phyloP scores from a whole-genome alignment of 257 asterid genomes.

The Fraxinus excelsior region DNA sequence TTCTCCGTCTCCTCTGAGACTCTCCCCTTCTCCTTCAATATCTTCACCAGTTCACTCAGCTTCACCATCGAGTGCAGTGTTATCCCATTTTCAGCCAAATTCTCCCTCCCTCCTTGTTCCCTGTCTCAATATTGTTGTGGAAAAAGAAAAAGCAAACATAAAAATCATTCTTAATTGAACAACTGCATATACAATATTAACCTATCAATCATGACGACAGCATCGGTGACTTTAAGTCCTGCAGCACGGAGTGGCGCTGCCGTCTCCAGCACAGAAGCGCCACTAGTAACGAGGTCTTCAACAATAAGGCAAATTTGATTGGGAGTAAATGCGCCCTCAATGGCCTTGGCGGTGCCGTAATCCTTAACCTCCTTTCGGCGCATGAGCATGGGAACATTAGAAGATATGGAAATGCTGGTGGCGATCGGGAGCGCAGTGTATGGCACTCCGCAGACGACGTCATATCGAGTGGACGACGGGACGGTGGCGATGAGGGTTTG shows the following conservation, averaged over 20 bases:
- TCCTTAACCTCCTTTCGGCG: constrained; percentile 95
- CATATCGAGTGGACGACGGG: constrained; percentile 62
- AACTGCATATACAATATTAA: constrained; percentile 20
- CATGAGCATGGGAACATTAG: constrained; percentile 85
- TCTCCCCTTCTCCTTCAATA: constrained; percentile 84
- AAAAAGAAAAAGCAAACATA: constrained; percentile 9
- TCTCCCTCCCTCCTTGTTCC: constrained; percentile 98
- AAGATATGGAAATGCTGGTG: constrained; percentile 65
- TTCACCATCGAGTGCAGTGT: constrained; percentile 87
- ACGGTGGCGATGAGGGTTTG: constrained; percentile 55
- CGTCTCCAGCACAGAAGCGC: constrained; percentile 90
- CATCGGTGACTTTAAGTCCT: constrained; percentile 83
- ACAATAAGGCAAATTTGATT: constrained; percentile 70
- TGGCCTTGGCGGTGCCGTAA: constrained; percentile 86
- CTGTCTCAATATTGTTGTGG: constrained; percentile 40
- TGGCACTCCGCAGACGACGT: constrained; percentile 91
- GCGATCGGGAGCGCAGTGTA: constrained; percentile 98
- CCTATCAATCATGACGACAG: constrained; percentile 97
- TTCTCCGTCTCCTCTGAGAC: constrained; percentile 87
- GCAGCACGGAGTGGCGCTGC: constrained; percentile 83
- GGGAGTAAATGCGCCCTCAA: constrained; percentile 67
- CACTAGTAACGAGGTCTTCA: constrained; percentile 96
- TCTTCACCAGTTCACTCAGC: constrained; percentile 84
- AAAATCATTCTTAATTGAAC: not conserved
- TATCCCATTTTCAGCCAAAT: constrained; percentile 85